Evolutionary conservation across 352 stramenopile species (phyloP).

Genomic region (Phytophthora constricta): DNA sequence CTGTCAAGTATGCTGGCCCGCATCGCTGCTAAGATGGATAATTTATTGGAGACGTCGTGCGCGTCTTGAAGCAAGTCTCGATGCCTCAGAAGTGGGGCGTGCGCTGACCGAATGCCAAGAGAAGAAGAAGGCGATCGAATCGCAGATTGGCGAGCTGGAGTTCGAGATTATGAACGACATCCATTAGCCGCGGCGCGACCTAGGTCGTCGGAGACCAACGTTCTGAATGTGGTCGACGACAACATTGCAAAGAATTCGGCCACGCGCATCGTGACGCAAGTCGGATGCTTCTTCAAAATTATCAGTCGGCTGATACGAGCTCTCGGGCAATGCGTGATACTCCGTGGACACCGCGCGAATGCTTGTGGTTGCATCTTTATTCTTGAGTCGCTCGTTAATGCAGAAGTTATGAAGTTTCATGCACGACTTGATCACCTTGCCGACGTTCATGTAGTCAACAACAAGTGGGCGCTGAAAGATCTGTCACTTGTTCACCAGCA

Average conservation of each 20-base stretch:
- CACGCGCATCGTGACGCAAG: neutral
- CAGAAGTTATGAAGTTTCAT: conserved; percentile 4
- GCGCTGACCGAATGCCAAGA: neutral
- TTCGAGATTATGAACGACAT: neutral
- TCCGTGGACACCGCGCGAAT: neutral
- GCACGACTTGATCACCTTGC: conserved; percentile 3
- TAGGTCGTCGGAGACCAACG: neutral
- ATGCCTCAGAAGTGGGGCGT: neutral
- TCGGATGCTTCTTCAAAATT: neutral
- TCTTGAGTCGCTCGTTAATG: neutral
- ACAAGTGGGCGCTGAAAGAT: conserved; percentile 26
- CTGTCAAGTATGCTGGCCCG: conserved; percentile 10
- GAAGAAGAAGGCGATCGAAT: neutral
- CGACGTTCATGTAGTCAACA: conserved; percentile 7
- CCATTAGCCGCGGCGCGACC: neutral
- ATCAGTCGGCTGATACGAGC: conserved; percentile 1
- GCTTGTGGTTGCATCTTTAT: neutral
- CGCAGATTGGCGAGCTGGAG: neutral
- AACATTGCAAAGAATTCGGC: neutral
- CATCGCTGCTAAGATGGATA: neutral
- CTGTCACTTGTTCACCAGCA: conserved; percentile 35
- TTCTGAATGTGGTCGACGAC: conserved; percentile 9
- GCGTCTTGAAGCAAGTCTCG: neutral
- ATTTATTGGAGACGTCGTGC: conserved; percentile 4
- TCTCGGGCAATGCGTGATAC: neutral